Percentiles rank a stretch among this genome's conserved stretches.
phyloP scores from a whole-genome alignment of 306 rosid genomes.

The Medicago lupulina region DNA sequence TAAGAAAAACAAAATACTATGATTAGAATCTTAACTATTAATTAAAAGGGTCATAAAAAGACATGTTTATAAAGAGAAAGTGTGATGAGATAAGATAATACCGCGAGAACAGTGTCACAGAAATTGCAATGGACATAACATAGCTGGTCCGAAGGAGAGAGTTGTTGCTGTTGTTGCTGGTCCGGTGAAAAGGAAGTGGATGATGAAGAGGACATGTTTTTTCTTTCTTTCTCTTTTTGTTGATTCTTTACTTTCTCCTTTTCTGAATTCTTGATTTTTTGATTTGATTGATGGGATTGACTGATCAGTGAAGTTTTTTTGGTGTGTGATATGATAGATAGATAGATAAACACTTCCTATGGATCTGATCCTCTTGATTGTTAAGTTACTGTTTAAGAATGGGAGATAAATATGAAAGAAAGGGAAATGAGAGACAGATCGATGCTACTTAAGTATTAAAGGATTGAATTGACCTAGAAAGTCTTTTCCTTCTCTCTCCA shows the following conservation, averaged over 20 bases:
- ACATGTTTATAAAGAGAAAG: background rate
- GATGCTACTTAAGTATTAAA: conserved; percentile 37
- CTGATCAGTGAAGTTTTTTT: conserved; percentile 51
- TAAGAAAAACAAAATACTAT: background rate
- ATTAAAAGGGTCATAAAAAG: background rate
- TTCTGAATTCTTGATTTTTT: conserved; percentile 35
- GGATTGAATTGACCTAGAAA: conserved; percentile 35
- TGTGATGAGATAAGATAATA: conserved; percentile 15
- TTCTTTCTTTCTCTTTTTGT: conserved; percentile 41
- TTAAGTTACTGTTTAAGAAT: conserved; percentile 39
- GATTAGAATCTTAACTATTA: no score
- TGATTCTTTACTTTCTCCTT: conserved; percentile 35
- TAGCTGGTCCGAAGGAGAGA: conserved; percentile 91
- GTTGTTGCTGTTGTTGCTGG: conserved; percentile 60
- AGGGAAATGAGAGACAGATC: conserved; percentile 1
- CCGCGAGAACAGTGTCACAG: conserved; percentile 97
- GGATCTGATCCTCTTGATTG: conserved; percentile 59
- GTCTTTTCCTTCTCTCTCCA: background rate
- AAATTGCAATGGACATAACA: conserved; percentile 96
- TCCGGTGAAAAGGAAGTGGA: conserved; percentile 73
- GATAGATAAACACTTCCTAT: conserved; percentile 48
- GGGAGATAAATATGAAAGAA: background rate
- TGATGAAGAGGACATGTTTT: conserved; percentile 73
- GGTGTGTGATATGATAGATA: conserved; percentile 52
- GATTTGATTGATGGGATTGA: conserved; percentile 94